Conservation (phyloP, 2,329 filamentous ascomycete species). For the Apiospora sp. region DNA sequence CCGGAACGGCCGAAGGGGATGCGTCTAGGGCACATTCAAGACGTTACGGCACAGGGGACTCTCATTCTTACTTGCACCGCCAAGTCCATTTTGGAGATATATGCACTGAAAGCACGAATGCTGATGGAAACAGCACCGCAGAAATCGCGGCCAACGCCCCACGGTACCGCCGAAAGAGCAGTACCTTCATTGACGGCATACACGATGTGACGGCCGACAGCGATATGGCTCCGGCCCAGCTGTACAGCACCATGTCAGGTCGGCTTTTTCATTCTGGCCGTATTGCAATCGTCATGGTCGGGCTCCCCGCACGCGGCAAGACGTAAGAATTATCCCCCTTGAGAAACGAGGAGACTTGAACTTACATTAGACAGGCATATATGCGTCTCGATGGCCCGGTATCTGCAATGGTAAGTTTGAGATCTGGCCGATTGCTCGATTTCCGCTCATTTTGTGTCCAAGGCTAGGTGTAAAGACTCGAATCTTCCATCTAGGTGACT, state of each 20-base stretch:
- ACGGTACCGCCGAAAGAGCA: slow-evolving; percentile 89
- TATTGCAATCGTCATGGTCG: slow-evolving; percentile 97
- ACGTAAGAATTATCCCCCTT: slow-evolving; percentile 67
- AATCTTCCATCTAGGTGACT: slow-evolving; percentile 97
- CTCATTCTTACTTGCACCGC: slow-evolving; percentile 23
- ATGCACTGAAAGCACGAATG: slow-evolving; percentile 31
- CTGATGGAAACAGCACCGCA: slow-evolving; percentile 71
- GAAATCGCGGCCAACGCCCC: slow-evolving; percentile 92
- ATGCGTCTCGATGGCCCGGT: slow-evolving; percentile 92
- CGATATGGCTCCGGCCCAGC: slow-evolving; percentile 89
- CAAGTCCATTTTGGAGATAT: slow-evolving; percentile 34
- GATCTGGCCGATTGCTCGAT: background rate
- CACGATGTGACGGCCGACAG: slow-evolving; percentile 87
- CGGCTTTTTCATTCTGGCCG: slow-evolving; percentile 95
- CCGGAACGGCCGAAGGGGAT: background rate
- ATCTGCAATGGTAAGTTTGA: slow-evolving; percentile 76
- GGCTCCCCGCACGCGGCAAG: slow-evolving; percentile 92
- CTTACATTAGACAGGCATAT: slow-evolving; percentile 71
- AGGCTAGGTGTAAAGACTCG: slow-evolving; percentile 97
- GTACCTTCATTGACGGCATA: slow-evolving; percentile 96
- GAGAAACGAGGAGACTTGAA: background rate
- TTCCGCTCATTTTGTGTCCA: slow-evolving; percentile 30
- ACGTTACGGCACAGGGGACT: slow-evolving; percentile 17
- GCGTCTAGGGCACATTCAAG: background rate
- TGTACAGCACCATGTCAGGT: slow-evolving; percentile 98